Conservation (phyloP, 176 grass and related monocot genomes). For the Aegilops speltoides region DNA sequence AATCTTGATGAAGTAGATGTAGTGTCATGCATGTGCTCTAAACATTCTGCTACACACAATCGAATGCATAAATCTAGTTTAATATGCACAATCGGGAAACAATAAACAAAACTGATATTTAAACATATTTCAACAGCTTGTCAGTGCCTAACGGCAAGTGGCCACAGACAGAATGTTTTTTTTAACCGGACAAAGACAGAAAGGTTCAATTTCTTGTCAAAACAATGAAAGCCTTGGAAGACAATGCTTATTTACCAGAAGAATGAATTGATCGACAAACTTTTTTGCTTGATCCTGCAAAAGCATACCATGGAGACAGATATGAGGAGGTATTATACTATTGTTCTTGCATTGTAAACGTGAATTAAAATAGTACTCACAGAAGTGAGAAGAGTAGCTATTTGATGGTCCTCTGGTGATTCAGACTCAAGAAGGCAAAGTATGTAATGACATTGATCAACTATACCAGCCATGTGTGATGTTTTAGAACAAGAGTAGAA, state of each 20-base stretch:
- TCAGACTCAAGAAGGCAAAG: slow-evolving; percentile 38
- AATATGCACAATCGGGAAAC: too few species aligned
- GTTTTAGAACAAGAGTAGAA: slow-evolving; percentile 2
- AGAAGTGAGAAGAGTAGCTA: slow-evolving; percentile 40
- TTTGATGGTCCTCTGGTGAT: slow-evolving; percentile 40
- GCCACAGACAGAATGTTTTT: too few species aligned
- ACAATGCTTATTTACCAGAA: slow-evolving; percentile 44
- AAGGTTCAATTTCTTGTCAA: not conserved
- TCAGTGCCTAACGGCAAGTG: too few species aligned
- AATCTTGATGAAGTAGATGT: too few species aligned
- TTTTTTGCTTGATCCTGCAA: slow-evolving; percentile 49
- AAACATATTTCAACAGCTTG: too few species aligned
- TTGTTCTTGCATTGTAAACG: not conserved
- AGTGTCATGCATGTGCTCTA: too few species aligned
- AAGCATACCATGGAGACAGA: slow-evolving; percentile 13
- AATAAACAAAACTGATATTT: too few species aligned
- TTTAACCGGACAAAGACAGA: too few species aligned
- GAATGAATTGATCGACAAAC: slow-evolving; percentile 58
- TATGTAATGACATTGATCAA: slow-evolving; percentile 49
- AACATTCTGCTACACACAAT: too few species aligned
- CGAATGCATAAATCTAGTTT: too few species aligned
- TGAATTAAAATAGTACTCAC: slow-evolving; percentile 37
- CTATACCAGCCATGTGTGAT: slow-evolving; percentile 30
- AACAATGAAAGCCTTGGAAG: not conserved
- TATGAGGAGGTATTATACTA: not conserved